phyloP scores from a whole-genome alignment of 208 protist species.

The Leishmania martiniquensis region DNA sequence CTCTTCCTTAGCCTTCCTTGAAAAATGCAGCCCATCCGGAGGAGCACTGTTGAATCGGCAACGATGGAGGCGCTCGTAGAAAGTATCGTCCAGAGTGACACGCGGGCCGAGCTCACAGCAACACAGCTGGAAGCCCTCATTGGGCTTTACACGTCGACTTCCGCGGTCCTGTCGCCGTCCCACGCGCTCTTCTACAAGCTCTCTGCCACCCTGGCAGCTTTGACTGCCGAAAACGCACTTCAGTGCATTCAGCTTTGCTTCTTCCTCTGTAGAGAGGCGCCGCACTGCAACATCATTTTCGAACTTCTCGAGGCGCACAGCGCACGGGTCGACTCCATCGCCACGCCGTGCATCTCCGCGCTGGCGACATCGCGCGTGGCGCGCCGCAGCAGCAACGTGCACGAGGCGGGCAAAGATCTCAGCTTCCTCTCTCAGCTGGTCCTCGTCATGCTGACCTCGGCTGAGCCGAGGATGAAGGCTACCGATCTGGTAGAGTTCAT shows the following conservation, averaged over 20 bases:
- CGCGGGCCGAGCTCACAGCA: slow-evolving; percentile 14
- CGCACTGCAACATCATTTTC: slow-evolving; percentile 10
- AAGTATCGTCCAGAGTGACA: slow-evolving; percentile 27
- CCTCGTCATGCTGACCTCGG: slow-evolving; percentile 18
- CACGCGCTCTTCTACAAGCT: slow-evolving; percentile 27
- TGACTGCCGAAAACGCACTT: slow-evolving; percentile 6
- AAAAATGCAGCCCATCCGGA: neutral
- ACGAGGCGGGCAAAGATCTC: neutral
- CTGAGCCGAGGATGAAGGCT: slow-evolving; percentile 13
- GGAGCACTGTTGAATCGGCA: neutral
- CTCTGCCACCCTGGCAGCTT: neutral
- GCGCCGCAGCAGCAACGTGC: neutral
- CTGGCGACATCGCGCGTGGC: neutral
- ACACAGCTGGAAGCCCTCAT: slow-evolving; percentile 31
- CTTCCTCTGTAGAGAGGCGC: slow-evolving; percentile 15
- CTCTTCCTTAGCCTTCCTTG: neutral
- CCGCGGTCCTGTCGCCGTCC: slow-evolving; percentile 1
- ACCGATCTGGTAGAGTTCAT: slow-evolving; percentile 27
- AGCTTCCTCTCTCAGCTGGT: slow-evolving; percentile 20
- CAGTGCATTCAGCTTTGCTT: slow-evolving; percentile 16
- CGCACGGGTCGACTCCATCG: slow-evolving; percentile 7
- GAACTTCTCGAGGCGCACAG: slow-evolving; percentile 16
- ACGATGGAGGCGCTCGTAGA: slow-evolving; percentile 23
- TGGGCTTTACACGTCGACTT: slow-evolving; percentile 10
- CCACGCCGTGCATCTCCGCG: slow-evolving; percentile 5